These are phyloP conservation scores for Protea cynaroides DNA, from an alignment of 164 flowering plant species.

Conservation along the genomic window DNA sequence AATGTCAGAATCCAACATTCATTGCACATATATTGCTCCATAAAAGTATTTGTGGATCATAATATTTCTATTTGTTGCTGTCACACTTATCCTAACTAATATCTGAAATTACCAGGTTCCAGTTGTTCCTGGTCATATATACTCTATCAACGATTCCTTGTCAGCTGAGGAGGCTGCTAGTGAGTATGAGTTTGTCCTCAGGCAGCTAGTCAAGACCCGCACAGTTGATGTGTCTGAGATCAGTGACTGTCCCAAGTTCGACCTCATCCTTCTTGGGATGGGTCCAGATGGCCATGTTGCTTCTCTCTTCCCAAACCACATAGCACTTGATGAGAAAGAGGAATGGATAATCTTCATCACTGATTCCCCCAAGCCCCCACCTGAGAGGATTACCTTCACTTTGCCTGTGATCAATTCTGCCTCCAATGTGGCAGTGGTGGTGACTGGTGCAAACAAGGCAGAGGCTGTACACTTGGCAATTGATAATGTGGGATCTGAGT, in stretches of 20 bases:
- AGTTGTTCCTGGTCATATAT: conserved; percentile 52
- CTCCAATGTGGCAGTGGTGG: conserved; percentile 62
- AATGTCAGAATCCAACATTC: conserved; percentile 1
- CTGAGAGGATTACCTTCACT: conserved; percentile 77
- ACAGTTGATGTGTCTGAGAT: conserved; percentile 43
- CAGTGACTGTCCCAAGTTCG: conserved; percentile 76
- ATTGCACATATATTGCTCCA: neutral
- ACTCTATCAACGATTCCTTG: conserved; percentile 61
- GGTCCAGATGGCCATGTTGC: conserved; percentile 82
- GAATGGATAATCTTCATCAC: conserved; percentile 75
- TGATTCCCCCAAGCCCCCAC: conserved; percentile 76
- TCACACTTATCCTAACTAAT: neutral
- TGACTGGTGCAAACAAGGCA: conserved; percentile 54
- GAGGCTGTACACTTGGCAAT: conserved; percentile 49
- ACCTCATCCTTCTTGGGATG: conserved; percentile 71
- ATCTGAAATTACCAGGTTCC: conserved; percentile 47
- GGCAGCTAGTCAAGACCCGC: conserved; percentile 63
- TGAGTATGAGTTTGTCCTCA: conserved; percentile 58
- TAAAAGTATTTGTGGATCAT: neutral
- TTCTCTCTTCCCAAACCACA: conserved; percentile 59
- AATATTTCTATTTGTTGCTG: neutral
- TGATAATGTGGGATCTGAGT: conserved; percentile 29
- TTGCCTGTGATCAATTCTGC: conserved; percentile 80
- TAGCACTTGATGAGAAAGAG: conserved; percentile 39
- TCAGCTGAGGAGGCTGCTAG: conserved; percentile 76